Evolutionary conservation across 306 rosid species (phyloP).

Genomic region (Prunus padus): DNA sequence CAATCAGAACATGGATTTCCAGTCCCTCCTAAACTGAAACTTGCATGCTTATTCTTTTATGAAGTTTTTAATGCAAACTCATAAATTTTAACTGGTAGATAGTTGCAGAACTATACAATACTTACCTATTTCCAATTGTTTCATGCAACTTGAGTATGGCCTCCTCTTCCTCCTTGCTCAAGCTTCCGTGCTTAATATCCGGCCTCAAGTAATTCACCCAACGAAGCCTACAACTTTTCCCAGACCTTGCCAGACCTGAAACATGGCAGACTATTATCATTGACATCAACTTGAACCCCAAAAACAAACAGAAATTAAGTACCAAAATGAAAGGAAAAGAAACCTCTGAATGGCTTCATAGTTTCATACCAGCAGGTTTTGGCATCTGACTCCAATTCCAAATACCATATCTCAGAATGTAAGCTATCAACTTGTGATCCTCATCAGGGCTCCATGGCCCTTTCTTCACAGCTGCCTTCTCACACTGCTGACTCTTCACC

Average conservation of each 20-base stretch:
- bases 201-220: constrained; percentile 48
- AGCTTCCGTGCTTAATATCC: constrained; percentile 36
- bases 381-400: constrained; percentile 50
- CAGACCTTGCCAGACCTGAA: constrained; percentile 35
- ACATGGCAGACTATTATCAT: neutral
- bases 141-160: constrained; percentile 31
- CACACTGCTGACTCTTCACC: constrained; percentile 16
- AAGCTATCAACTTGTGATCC: constrained; percentile 33
- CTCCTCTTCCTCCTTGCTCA: constrained; percentile 30
- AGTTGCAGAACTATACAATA: neutral
- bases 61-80: no score
- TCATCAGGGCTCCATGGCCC: constrained; percentile 41
- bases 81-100: no score
- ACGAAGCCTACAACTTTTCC: constrained; percentile 44
- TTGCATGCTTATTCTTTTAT: neutral
- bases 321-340: neutral
- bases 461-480: constrained; percentile 23
- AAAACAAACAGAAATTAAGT: neutral
- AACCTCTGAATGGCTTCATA: neutral
- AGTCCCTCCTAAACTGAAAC: neutral
- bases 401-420: constrained; percentile 33
- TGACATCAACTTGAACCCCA: neutral
- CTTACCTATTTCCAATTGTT: constrained; percentile 33
- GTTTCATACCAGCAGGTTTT: constrained; percentile 33
- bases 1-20: neutral